Percentiles rank a stretch among this genome's conserved stretches.
Evolutionary conservation across 2,329 filamentous ascomycete species (phyloP).

Genomic region (Cytospora piceae): DNA sequence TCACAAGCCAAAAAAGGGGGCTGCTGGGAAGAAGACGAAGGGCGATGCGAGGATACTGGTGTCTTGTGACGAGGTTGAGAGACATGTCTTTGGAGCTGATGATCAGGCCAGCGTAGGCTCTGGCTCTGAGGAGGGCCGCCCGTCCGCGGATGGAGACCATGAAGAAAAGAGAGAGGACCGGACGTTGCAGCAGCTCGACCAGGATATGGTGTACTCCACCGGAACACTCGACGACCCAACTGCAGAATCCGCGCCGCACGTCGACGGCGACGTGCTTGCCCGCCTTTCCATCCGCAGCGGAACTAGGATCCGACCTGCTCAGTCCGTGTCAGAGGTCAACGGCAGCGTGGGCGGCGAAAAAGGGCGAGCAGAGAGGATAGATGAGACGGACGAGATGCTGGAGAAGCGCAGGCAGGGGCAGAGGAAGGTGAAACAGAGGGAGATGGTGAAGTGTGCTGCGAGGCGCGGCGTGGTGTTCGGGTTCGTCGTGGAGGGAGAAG

Average conservation of each 20-base stretch:
- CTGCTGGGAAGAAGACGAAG: constrained; percentile 46
- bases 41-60: constrained; percentile 56
- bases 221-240: constrained; percentile 11
- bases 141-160: constrained; percentile 34
- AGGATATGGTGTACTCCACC: neutral
- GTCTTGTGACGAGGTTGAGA: constrained; percentile 54
- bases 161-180: neutral
- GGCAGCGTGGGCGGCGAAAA: constrained; percentile 60
- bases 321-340: constrained; percentile 54
- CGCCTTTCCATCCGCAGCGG: constrained; percentile 44
- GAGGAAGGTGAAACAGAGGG: constrained; percentile 49
- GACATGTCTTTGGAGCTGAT: constrained; percentile 50
- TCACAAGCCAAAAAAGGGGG: constrained; percentile 28
- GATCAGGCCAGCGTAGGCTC: constrained; percentile 47
- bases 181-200: neutral
- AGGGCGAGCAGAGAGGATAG: constrained; percentile 54
- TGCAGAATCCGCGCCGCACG: neutral
- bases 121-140: constrained; percentile 44
- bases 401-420: constrained; percentile 54
- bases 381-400: constrained; percentile 56
- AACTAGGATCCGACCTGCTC: constrained; percentile 42
- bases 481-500: constrained; percentile 38
- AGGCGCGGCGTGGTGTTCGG: constrained; percentile 63
- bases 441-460: constrained; percentile 66
- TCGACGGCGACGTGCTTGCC: constrained; percentile 35